Conservation (phyloP, 83 land plant species). For the Picea abies region DNA sequence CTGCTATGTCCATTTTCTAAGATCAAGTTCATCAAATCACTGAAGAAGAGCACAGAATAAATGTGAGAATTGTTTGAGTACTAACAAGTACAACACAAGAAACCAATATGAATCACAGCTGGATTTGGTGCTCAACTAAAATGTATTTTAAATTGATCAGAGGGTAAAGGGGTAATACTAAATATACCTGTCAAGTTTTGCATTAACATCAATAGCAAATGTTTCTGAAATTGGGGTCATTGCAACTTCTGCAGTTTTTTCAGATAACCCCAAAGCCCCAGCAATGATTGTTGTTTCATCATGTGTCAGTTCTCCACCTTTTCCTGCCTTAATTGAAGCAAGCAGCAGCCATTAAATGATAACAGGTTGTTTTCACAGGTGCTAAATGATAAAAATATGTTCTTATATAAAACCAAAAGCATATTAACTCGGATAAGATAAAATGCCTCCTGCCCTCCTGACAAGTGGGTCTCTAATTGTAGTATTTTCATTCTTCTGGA, state of each 20-base stretch:
- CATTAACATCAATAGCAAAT: slow-evolving; percentile 76
- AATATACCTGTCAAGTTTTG: slow-evolving; percentile 72
- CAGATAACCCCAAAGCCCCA: slow-evolving; percentile 86
- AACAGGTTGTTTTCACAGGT: neutral
- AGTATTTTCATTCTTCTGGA: neutral
- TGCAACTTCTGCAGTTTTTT: slow-evolving; percentile 78
- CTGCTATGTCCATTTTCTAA: slow-evolving; percentile 92
- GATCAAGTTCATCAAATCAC: slow-evolving; percentile 65
- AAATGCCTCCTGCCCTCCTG: neutral
- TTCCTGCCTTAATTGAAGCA: slow-evolving; percentile 74
- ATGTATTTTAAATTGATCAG: neutral
- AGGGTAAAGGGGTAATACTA: neutral
- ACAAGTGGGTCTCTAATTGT: neutral
- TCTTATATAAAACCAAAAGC: too few species aligned
- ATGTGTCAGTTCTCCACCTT: slow-evolving; percentile 95
- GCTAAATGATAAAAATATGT: too few species aligned
- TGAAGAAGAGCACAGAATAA: slow-evolving; percentile 21
- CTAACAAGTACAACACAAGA: slow-evolving; percentile 2
- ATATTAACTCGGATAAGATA: too few species aligned
- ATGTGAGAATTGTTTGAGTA: neutral
- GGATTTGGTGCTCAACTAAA: neutral
- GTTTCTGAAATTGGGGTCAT: slow-evolving; percentile 86
- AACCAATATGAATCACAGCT: neutral
- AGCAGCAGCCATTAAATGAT: neutral
- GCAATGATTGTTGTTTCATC: slow-evolving; percentile 96